These are phyloP conservation scores for Euclidium syriacum DNA, from an alignment of 345 rosid species.

Conservation along the genomic window DNA sequence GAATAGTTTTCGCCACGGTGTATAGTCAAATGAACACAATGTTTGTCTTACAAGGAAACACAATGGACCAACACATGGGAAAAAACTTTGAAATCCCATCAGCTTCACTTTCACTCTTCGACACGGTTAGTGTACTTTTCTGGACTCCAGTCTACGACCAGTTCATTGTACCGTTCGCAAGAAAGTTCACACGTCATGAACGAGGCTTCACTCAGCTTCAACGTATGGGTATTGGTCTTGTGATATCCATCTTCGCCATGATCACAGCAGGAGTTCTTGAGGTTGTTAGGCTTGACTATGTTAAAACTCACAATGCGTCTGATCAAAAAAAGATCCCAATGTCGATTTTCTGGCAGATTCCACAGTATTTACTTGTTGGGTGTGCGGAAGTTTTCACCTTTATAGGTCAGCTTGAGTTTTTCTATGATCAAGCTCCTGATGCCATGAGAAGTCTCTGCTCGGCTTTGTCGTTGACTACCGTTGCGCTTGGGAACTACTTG, in stretches of 20 bases:
- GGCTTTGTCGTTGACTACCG: slow-evolving; percentile 41
- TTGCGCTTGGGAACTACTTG: slow-evolving; percentile 43
- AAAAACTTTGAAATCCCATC: slow-evolving; percentile 72
- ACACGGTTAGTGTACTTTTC: slow-evolving; percentile 81
- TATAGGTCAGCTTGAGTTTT: slow-evolving; percentile 46
- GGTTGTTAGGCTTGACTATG: slow-evolving; percentile 55
- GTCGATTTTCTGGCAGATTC: slow-evolving; percentile 90
- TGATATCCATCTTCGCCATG: slow-evolving; percentile 75
- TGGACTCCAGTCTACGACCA: slow-evolving; percentile 79
- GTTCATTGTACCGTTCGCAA: slow-evolving; percentile 57
- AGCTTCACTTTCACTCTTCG: slow-evolving; percentile 85
- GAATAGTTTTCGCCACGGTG: slow-evolving; percentile 75
- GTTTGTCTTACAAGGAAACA: slow-evolving; percentile 92
- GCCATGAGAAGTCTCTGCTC: slow-evolving; percentile 51
- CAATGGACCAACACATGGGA: slow-evolving; percentile 86
- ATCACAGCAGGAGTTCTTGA: slow-evolving; percentile 60
- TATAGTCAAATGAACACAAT: slow-evolving; percentile 89
- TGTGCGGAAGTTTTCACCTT: slow-evolving; percentile 51
- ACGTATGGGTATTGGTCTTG: slow-evolving; percentile 90
- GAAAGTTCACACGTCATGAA: slow-evolving; percentile 70
- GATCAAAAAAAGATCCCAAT: slow-evolving; percentile 56
- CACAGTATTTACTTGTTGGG: slow-evolving; percentile 43
- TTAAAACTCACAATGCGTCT: slow-evolving; percentile 55
- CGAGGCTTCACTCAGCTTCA: slow-evolving; percentile 95
- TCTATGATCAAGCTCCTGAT: slow-evolving; percentile 47